Evolutionary conservation across 148 eudicot genomes (phyloP), one percentile per base, ranked within the genome.

Genomic region (Fagopyrum homotropicum): DNA sequence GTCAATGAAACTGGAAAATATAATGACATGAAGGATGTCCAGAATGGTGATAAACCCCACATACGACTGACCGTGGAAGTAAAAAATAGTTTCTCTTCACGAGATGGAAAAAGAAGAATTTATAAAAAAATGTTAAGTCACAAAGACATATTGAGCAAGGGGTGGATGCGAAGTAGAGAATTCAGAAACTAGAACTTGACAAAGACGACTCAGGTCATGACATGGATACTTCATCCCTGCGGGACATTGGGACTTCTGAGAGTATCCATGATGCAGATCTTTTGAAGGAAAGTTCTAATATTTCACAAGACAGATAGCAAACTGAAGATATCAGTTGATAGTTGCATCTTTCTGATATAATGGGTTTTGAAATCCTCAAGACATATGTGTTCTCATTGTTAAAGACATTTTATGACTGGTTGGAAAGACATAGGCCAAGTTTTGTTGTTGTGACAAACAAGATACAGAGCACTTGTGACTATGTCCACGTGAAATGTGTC

Each of bases 341-440:
- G 75, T 46, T 83, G 49, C 82, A 82, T 51, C 77, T 80, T 22
- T 79, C 79, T 22, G 72, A 81, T 74, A 57, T 85, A 17, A 29
- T 78, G 47, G 76, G 82, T 57, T 75, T 86, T 77, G 83, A 80
- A 75, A 80, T 56, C 74, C 57, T 92, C 77, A 86, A 80, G 75
- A 81, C 75, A 19, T 84, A 69, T 60, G 82, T 83, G 43, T 61
- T 83, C 47, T 80, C 88, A 61, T 74, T 88, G 45, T 76, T 77
- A 19, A 80, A 85, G 84, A 80, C 84, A 64, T 89, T 86, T 57
- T 80, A 75, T 70, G 90, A 82, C 52, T 95, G 86, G 88, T 69
- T 90, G 17, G 90, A 95, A 77, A 90, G 84, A 80, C 77, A 84
- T 46, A 87, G 77, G 73, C 99, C 97, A 22, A 69, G 77, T 35